Evolutionary conservation across 345 rosid species (phyloP), one percentile per base, ranked within the genome.

Genomic region (Eutrema japonicum): DNA sequence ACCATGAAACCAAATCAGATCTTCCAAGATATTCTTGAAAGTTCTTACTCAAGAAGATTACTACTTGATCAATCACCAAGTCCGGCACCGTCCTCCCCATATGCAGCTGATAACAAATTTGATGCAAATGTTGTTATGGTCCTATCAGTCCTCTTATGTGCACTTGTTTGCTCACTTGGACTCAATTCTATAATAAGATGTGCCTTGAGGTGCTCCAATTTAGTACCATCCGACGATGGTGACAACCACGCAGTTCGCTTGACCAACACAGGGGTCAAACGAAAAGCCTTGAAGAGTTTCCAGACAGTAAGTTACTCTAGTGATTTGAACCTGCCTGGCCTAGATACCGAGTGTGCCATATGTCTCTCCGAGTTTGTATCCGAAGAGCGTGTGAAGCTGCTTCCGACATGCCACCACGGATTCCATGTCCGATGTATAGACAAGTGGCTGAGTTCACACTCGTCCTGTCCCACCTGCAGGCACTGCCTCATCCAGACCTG

Each of bases 381-480:
- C 0, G 92, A 90, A 5, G 98, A 93, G 14, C 85, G 78, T 33
- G 75, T 93, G 32, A 80, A 94, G 67, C 85, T 91, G 37, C 81
- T 93, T 33, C 94, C 97, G 0, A 86, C 84, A 68, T 93, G 98
- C 77, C 79, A 89, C 73, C 98, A 93, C 30, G 89, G 96, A 5
- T 93, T 89, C 80, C 97, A 91, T 56, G 86, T 83, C 69, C 73
- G 72, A 9, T 93, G 98, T 81, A 89, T 93, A 38, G 97, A 93
- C 82, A 89, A 79, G 70, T 93, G 98, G 98, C 88, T 93, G 0
- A 83, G 89, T 37, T 75, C 96, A 5, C 98, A 91, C 75, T 85
- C 98, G 5, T 91, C 97, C 5, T 93, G 98, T 78, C 98, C 98
- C 3, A 91, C 91, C 30, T 91, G 98, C 86, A 83, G 98, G 37